Base-by-base conservation (phyloP, 2,329 filamentous ascomycete genomes). In the Coniochaeta ligniaria region DNA sequence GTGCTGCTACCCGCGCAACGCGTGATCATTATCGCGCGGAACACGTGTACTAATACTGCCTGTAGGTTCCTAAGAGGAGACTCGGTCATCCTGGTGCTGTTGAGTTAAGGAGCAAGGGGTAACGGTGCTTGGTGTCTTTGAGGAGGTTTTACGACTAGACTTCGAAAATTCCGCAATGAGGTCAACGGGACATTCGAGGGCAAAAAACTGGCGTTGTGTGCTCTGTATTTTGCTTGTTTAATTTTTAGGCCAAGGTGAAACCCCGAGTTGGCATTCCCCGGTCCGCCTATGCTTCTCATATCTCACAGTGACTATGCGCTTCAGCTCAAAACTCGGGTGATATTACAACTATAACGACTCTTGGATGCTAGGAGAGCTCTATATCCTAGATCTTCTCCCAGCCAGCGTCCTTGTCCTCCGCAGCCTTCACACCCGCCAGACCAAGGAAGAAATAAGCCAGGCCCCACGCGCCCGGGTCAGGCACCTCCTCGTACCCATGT, bases 381-480 rank as follows among this genome's bases (percentile, higher is more conserved):
- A 36, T 6, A 2, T 60, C 9, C 68, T 58, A 72, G 59, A 72
- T 61, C 45, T 65, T 68, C 64, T 76, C 71, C 74, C 74, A 73
- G 17, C 70, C 33, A 28, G 31, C 73, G 24, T 75, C 72, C 31
- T 77, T 72, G 24, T 75, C 72, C 31, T 77, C 74, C 3, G 61
- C 52, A 36, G 73, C 79, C 66, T 85, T 83, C 59, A 75, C 58
- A 1, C 80, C 81, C 20, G 89, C 88, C 68, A 98, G 71, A 0
- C 94, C 95, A 52, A 83, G 77, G 75, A 97, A 88, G 75, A 99
- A 93, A 72, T 88, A 85, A 36, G 89, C 88, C 65, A 98, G 70
- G 0, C 85, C 85, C 79, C 82, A 87, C 17, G 85, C 86, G n/a
- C 95, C 95, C 62, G 83, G 83, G 59, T 85, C 82, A 0, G 82